phyloP scores from a whole-genome alignment of 148 eudicot genomes.

The Rhododendron vialii region DNA sequence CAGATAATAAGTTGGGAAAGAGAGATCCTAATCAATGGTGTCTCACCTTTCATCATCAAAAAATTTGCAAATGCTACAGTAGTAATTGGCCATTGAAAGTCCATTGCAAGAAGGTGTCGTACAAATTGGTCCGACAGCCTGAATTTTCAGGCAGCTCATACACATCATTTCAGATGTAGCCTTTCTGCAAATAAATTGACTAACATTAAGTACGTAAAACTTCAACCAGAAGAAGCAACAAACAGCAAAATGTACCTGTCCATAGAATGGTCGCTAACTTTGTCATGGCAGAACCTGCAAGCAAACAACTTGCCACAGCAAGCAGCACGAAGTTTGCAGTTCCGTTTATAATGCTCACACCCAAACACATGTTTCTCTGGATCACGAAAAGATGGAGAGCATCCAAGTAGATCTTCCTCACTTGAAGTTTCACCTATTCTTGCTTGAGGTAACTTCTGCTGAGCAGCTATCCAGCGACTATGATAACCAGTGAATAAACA shows the following conservation, averaged over 20 bases:
- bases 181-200: constrained; percentile 48
- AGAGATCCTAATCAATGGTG: not conserved
- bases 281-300: constrained; percentile 94
- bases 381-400: constrained; percentile 78
- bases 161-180: constrained; percentile 98
- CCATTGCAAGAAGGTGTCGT: constrained; percentile 77
- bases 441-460: constrained; percentile 71
- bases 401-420: constrained; percentile 50
- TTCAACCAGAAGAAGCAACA: not conserved
- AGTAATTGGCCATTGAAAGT: constrained; percentile 75
- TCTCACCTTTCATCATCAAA: constrained; percentile 88
- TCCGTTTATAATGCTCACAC: constrained; percentile 94
- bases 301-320: constrained; percentile 86
- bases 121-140: constrained; percentile 80
- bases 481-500: constrained; percentile 6
- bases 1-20: not conserved
- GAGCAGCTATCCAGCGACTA: constrained; percentile 99
- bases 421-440: constrained; percentile 49
- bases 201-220: not conserved
- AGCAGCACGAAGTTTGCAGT: constrained; percentile 92
- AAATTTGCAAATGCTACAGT: constrained; percentile 86
- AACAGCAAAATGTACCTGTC: constrained; percentile 53
- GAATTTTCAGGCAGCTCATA: constrained; percentile 79
- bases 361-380: constrained; percentile 62
- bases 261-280: constrained; percentile 97